These are phyloP conservation scores for Xylariaceae sp. DNA, from an alignment of 2,329 filamentous ascomycete species.

Conservation along the genomic window DNA sequence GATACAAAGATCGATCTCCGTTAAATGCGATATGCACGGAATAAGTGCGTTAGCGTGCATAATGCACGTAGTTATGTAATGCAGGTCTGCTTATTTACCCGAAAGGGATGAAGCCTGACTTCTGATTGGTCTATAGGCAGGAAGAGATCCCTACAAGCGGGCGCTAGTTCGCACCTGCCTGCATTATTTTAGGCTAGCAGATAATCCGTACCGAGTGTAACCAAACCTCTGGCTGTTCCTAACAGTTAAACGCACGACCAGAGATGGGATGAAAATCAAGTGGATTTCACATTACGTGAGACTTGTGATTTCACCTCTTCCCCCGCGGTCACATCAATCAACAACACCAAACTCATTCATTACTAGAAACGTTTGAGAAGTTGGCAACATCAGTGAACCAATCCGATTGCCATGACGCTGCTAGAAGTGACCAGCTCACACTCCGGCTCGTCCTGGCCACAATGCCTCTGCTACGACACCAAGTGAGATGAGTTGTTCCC, in stretches of 20 bases:
- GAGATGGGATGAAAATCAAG: too few species aligned
- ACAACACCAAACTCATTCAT: too few species aligned
- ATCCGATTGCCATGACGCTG: background rate
- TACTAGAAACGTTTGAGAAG: too few species aligned
- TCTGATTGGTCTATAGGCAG: background rate
- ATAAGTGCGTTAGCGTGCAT: background rate
- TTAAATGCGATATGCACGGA: background rate
- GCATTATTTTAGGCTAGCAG: too few species aligned
- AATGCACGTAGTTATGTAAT: background rate
- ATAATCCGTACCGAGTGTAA: too few species aligned
- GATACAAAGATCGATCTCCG: background rate
- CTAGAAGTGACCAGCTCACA: background rate
- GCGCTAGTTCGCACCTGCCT: background rate
- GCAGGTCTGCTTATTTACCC: constrained; percentile 5
- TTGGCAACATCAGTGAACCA: background rate
- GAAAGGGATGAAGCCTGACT: background rate
- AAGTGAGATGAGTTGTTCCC: background rate
- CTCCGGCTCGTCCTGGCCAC: too few species aligned
- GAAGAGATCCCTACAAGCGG: background rate
- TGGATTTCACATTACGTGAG: too few species aligned
- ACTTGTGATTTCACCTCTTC: too few species aligned
- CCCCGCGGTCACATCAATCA: too few species aligned
- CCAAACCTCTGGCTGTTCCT: too few species aligned
- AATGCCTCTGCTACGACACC: background rate
- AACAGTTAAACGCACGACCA: too few species aligned